Base-by-base conservation (phyloP, 176 grass and related monocot genomes). In the Rhynchospora breviuscula region DNA sequence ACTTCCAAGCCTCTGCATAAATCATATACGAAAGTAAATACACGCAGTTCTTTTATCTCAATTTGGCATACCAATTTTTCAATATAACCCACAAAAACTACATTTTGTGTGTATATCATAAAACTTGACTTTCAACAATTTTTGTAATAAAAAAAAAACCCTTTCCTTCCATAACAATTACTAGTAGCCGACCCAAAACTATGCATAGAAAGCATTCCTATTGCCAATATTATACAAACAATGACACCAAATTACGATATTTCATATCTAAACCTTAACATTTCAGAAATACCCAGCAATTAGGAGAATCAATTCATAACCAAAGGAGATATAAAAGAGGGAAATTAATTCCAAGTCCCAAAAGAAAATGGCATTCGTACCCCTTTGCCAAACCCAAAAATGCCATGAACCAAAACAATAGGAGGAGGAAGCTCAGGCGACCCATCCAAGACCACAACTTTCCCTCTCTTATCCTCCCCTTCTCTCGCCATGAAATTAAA, bases 381-480 rank as follows among this genome's bases (percentile, higher is more conserved):
- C 93, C 96, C 96, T 60, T 99, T 93, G 59, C 96, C 96, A 79
- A 98, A 98, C 13, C 96, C 96, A 82, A 98, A 98, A 78, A 98
- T 98, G 61, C 96, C 96, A 85, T 98, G 93, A 71, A 98, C 96
- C 64, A 98, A 79, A 43, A 98, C 93, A 84, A 98, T 95, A 15
- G 96, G 96, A 12, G 96, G 96, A 44, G 88, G 79, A 1, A 81
- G 46, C 40, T 26, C 79, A 10, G 59, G 89, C 74, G 89, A 91
- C 12, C 85, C 88, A 51, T 91, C 80, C 79, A 98, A 87, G 56
- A 89, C 75, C 67, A 89, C 88, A 47, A 76, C 80, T 63, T 57
- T 43, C 63, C 81, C 85, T 81, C 74, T 85, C 17, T 70, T 70
- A 61, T 83, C 87, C 21, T 66, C 80, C 59, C 81, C 78, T 63